Conservation (phyloP, 768 basidiomycete genomes). For the Candolleomyces efflorescens region DNA sequence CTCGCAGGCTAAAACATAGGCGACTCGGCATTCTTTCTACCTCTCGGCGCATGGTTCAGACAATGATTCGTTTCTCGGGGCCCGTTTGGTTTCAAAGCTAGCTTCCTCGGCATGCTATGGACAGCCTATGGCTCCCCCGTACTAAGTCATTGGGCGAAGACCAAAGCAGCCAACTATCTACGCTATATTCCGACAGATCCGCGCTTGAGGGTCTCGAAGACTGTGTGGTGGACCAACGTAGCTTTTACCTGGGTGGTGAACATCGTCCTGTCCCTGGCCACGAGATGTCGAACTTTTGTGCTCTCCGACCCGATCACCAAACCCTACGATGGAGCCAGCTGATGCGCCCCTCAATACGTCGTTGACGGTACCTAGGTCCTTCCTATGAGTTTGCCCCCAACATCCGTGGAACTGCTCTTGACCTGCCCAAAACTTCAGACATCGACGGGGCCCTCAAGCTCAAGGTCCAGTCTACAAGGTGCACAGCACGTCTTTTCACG, state of each 20-base stretch:
- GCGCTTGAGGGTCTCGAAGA: background rate
- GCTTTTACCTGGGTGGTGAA: background rate
- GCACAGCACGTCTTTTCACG: background rate
- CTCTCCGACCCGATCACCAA: background rate
- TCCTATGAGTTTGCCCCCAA: background rate
- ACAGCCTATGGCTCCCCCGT: background rate
- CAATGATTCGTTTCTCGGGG: background rate
- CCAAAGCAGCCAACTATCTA: background rate
- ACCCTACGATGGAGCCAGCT: background rate
- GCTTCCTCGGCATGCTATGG: background rate
- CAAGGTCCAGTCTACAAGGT: background rate
- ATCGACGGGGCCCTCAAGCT: background rate
- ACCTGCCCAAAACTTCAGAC: background rate
- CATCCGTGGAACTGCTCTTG: background rate
- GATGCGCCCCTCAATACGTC: background rate
- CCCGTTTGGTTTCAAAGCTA: no score
- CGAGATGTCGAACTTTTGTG: background rate
- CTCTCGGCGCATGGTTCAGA: background rate
- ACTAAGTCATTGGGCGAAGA: background rate
- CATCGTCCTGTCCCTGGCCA: background rate
- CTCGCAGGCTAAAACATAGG: no score
- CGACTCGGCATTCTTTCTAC: background rate
- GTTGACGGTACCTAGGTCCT: background rate
- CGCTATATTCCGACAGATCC: background rate
- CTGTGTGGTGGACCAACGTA: background rate